Evolutionary conservation across 2,329 filamentous ascomycete genomes (phyloP), one percentile per base, ranked within the genome.

Genomic region (Chaetomium sp.): DNA sequence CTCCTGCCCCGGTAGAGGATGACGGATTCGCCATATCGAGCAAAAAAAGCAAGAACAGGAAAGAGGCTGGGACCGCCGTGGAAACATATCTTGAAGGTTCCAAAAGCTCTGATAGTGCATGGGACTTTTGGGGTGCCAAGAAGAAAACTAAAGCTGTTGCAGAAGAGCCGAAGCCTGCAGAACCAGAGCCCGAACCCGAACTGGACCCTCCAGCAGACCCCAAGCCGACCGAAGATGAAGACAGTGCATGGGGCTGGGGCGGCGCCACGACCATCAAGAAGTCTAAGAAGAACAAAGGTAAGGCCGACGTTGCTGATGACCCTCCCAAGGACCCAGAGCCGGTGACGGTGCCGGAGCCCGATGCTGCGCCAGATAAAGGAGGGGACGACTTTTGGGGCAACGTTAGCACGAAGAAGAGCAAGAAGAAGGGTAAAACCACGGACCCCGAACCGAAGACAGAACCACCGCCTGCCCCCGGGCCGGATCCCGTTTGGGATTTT

Each of bases 31-130:
- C 68, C n/a, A 69, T 70, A 42, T 66, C 67, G 0, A 68, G 69
- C 21, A 75, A 78, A 67, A 80, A 81, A 58, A 74, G 78, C 51
- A 78, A 80, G 68, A 83, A 82, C 69, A 82, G 82, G 70, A 80
- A 80, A 67, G 78, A 51, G 3, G 23, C 51, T n/a, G 29, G 21
- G 5, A 33, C 8, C 8, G 42, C 60, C 9, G 69, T 70, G 53
- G 69, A 72, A 50, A 27, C 64, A 4, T 69, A 68, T 45, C 27
- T 63, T 23, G 65, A 66, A 49, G 73, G 74, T 59, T 42, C 53
- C 16, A 59, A 63, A 25, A 19, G 23, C 9, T 21, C 42, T 29
- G 58, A 47, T 1, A 54, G 62, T 60, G 65, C 65, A 8, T 75
- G 72, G 72, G 72, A 68, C 50, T 69, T 69, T 27, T 76, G 71